Evolutionary conservation across 257 asterid genomes (phyloP), one percentile per base, ranked within the genome.

Genomic region (Linderniella brevidens): DNA sequence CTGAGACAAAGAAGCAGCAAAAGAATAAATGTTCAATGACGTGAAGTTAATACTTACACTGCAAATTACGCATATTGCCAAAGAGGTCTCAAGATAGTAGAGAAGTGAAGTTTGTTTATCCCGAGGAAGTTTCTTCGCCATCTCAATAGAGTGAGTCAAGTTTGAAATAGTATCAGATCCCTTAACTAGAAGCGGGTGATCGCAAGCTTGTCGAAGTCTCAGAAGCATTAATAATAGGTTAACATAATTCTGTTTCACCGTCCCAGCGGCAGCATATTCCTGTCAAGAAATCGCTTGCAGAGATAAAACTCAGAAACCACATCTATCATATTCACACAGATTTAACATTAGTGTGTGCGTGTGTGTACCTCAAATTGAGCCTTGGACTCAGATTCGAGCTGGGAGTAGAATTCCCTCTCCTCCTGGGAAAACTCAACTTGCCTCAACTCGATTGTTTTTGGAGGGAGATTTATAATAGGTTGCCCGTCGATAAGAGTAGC

Each of bases 151-250:
- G 35, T 88, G 67, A 66, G 76, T 73, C 59, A 62, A 54, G 48
- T 64, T 79, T 29, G 80, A 67, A 54, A 52, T 70, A 29, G 80
- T 61, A 57, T 61, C 56, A 72, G 64, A 71, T 3, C 86, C 88
- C 68, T 68, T 80, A 50, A 85, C 87, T 62, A 90, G 99, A 59
- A 81, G 92, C 62, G 99, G 99, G 52, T 90, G 99, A 65, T 85
- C 99, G 72, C 96, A 90, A 62, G 99, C 96, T 77, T 90, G 99
- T 58, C 99, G 75, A 64, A 90, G 88, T 47, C 96, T 78, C 68
- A 90, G 63, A 70, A 90, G 99, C 99, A 90, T 79, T 70, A 90
- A 58, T 19, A 90, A 60, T 58, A 90, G 85, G 68, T 90, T 85
- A 37, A 90, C 80, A 66, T 90, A 90, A 64, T 90, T 90, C 70